These are phyloP conservation scores for Candida lessepsii DNA, from an alignment of 805 yeast genomes.

Conservation along the genomic window DNA sequence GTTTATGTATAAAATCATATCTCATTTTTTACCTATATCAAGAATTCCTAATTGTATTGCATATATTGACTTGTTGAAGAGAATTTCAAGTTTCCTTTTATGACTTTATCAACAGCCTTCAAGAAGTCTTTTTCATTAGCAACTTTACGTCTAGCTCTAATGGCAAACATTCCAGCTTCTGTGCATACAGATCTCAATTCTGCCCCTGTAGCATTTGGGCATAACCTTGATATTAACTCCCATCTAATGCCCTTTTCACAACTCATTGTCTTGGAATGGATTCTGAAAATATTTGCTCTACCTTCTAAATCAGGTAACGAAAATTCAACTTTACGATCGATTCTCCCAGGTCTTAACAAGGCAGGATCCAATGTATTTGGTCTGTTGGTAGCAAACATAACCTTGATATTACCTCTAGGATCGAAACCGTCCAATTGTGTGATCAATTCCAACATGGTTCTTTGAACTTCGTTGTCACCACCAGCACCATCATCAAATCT, in stretches of 20 bases:
- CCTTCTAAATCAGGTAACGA: slow-evolving; percentile 96
- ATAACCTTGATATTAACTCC: slow-evolving; percentile 95
- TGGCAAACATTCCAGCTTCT: slow-evolving; percentile 99
- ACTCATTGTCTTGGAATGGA: slow-evolving; percentile 96
- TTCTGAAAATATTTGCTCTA: slow-evolving; percentile 94
- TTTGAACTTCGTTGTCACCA: slow-evolving; percentile 98
- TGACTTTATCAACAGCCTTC: slow-evolving; percentile 97
- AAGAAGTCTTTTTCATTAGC: slow-evolving; percentile 97
- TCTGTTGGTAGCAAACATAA: slow-evolving; percentile 98
- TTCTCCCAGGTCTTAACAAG: slow-evolving; percentile 95
- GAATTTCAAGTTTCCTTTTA: slow-evolving; percentile 97
- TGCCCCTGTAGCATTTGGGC: slow-evolving; percentile 99
- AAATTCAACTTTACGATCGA: slow-evolving; percentile 97
- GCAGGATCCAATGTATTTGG: slow-evolving; percentile 99
- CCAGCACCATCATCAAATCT: slow-evolving; percentile 99
- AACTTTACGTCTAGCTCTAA: slow-evolving; percentile 95
- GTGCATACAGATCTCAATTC: slow-evolving; percentile 98
- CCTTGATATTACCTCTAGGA: slow-evolving; percentile 98
- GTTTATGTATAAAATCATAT: slow-evolving; percentile 7
- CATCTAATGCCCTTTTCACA: slow-evolving; percentile 97
- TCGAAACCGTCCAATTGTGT: slow-evolving; percentile 98
- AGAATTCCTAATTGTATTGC: slow-evolving; percentile 79
- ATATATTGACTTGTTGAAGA: slow-evolving; percentile 95
- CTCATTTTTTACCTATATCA: slow-evolving; percentile 1
- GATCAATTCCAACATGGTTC: slow-evolving; percentile 97